Percentiles rank a stretch among this genome's conserved stretches.
Conservation (phyloP, 2,329 filamentous ascomycete genomes). For the Hirsutella minnesotensis region DNA sequence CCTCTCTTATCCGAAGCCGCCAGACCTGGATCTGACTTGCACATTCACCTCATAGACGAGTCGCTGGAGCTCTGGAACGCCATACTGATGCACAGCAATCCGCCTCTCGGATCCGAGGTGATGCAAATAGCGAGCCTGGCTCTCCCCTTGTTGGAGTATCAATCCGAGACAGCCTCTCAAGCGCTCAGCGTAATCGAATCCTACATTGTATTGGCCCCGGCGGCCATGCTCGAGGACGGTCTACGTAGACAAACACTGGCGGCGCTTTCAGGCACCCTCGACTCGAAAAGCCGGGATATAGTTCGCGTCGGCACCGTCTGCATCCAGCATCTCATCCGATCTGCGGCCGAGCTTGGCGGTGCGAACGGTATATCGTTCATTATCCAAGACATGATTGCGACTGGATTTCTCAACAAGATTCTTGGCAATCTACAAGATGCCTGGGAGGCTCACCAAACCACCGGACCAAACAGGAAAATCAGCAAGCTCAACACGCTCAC, state of each 20-base stretch:
- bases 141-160: constrained; percentile 55
- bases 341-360: constrained; percentile 50
- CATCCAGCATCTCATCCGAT: constrained; percentile 53
- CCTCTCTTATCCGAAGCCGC: constrained; percentile 75
- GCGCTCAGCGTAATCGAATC: constrained; percentile 55
- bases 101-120: constrained; percentile 50
- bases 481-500: constrained; percentile 61
- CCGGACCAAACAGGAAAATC: constrained; percentile 63
- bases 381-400: constrained; percentile 51
- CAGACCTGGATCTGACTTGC: constrained; percentile 60
- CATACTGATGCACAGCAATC: constrained; percentile 54
- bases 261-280: constrained; percentile 37
- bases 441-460: constrained; percentile 66
- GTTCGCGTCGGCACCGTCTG: constrained; percentile 46
- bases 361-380: constrained; percentile 49
- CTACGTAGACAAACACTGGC: constrained; percentile 37
- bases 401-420: constrained; percentile 50
- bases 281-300: constrained; percentile 43
- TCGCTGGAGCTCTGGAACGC: constrained; percentile 80
- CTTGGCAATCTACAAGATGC: constrained; percentile 55
- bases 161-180: constrained; percentile 48
- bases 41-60: constrained; percentile 81
- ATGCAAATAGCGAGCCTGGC: constrained; percentile 49
- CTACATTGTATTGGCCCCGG: constrained; percentile 59
- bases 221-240: constrained; percentile 48